These are phyloP conservation scores for Alternaria incomplexa DNA, from an alignment of 2,329 filamentous ascomycete genomes.

Conservation along the genomic window DNA sequence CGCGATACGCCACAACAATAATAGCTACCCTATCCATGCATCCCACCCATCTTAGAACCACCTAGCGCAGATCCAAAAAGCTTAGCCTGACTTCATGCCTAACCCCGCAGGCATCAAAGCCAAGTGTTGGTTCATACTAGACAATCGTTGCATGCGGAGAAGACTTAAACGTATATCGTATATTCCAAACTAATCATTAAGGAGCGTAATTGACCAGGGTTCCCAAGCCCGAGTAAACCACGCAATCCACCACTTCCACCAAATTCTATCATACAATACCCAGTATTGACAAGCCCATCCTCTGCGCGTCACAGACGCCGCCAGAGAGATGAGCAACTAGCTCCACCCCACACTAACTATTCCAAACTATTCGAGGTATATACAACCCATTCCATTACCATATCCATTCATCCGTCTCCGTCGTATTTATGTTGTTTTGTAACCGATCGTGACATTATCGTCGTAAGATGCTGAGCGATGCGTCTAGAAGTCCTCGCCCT, in stretches of 20 bases:
- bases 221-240: conserved; percentile 26
- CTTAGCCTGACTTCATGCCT: conserved; percentile 8
- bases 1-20: background rate
- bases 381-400: conserved; percentile 5
- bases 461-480: background rate
- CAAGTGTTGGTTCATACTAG: background rate
- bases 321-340: background rate
- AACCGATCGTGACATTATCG: background rate
- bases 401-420: background rate
- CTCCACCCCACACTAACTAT: background rate
- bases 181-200: conserved; percentile 14
- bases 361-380: conserved; percentile 6
- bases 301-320: conserved; percentile 16
- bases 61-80: background rate
- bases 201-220: conserved; percentile 27
- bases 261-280: conserved; percentile 1
- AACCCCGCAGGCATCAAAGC: background rate
- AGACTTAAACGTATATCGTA: background rate
- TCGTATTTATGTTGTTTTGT: background rate
- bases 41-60: background rate
- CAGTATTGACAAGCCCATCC: background rate
- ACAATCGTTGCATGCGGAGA: background rate
- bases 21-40: background rate
- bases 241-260: conserved; percentile 9
- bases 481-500: conserved; percentile 18